These are phyloP conservation scores for Scheffersomyces ergatensis DNA, from an alignment of 805 yeast genomes.

Conservation along the genomic window DNA sequence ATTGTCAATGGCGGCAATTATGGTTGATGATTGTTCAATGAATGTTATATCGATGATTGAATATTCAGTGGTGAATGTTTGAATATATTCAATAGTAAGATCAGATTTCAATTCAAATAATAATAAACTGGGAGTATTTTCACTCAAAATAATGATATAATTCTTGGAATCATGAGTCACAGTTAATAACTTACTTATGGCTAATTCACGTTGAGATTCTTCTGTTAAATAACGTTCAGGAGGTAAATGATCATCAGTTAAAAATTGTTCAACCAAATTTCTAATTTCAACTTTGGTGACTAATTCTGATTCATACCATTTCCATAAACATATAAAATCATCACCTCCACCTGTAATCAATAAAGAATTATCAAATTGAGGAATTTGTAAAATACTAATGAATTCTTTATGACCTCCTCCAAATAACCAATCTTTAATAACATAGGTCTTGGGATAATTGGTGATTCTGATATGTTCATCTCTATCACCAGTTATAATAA, in stretches of 20 bases:
- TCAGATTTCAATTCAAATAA: constrained; percentile 28
- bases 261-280: constrained; percentile 33
- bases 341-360: constrained; percentile 94
- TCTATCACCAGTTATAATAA: constrained; percentile 79
- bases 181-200: constrained; percentile 34
- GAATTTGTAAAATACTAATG: constrained; percentile 62
- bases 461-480: constrained; percentile 94
- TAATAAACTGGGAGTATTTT: constrained; percentile 48
- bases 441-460: constrained; percentile 71
- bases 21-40: constrained; percentile 10
- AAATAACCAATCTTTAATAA: constrained; percentile 79
- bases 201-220: constrained; percentile 49
- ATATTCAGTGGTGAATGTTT: constrained; percentile 21
- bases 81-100: constrained; percentile 24
- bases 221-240: constrained; percentile 61
- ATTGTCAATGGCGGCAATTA: constrained; percentile 31
- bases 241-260: constrained; percentile 63
- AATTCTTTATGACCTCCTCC: constrained; percentile 74
- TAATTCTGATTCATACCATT: constrained; percentile 57
- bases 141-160: constrained; percentile 45
- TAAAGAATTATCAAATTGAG: constrained; percentile 46
- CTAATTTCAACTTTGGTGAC: constrained; percentile 50
- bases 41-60: constrained; percentile 28
- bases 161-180: constrained; percentile 2
- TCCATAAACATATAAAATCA: constrained; percentile 68